Percentiles rank a stretch among this genome's conserved stretches.
Conservation (phyloP, 1,284 basidiomycete genomes). For the Heterobasidion irregulare region DNA sequence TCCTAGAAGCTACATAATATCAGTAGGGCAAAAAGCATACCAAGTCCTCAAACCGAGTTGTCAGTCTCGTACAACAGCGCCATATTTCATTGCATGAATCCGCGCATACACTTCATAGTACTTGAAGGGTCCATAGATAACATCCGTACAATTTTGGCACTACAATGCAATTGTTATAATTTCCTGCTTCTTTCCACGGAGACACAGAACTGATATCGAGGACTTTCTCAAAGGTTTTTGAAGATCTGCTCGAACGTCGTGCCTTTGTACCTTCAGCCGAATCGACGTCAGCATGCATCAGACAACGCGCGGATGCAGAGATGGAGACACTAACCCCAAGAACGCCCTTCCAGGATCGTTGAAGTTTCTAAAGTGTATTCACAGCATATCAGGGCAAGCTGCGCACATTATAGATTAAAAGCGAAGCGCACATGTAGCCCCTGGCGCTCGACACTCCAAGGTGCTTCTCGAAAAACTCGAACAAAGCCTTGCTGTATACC, state of each 20-base stretch:
- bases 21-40: too few relatives aligned
- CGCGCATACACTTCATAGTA: too few relatives aligned
- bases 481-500: constrained; percentile 46
- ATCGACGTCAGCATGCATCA: neutral
- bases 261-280: constrained; percentile 26
- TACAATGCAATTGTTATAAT: too few relatives aligned
- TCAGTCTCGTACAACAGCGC: too few relatives aligned
- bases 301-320: too few relatives aligned
- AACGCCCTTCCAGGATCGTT: constrained; percentile 47
- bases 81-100: too few relatives aligned
- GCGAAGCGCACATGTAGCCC: constrained; percentile 42
- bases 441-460: constrained; percentile 40
- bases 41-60: too few relatives aligned
- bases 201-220: too few relatives aligned
- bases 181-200: too few relatives aligned
- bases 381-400: neutral
- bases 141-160: too few relatives aligned
- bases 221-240: neutral
- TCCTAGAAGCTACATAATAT: too few relatives aligned
- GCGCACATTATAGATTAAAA: neutral
- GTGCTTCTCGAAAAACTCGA: constrained; percentile 43
- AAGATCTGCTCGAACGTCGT: constrained; percentile 44
- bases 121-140: too few relatives aligned
- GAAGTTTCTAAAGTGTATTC: constrained; percentile 32
- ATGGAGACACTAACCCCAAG: constrained; percentile 37